Conservation (phyloP, 805 yeast genomes). For the Candida gorgasii region DNA sequence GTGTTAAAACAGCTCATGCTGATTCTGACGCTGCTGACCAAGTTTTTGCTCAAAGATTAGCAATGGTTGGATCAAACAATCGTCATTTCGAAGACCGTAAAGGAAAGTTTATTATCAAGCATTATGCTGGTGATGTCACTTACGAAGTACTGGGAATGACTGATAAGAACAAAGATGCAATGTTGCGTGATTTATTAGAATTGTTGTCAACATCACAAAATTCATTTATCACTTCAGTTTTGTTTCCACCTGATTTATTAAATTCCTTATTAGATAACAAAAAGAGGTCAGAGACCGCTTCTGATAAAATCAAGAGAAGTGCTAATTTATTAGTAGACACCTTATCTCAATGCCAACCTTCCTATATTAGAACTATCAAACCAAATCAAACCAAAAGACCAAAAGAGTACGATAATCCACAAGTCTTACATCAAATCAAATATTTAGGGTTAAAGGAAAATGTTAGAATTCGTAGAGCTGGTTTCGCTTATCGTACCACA, state of each 20-base stretch:
- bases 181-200: slow-evolving; percentile 85
- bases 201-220: slow-evolving; percentile 72
- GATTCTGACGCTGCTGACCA: slow-evolving; percentile 96
- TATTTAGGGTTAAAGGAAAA: slow-evolving; percentile 95
- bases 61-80: slow-evolving; percentile 72
- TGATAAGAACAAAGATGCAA: slow-evolving; percentile 93
- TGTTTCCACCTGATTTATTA: slow-evolving; percentile 42
- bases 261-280: slow-evolving; percentile 52
- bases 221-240: slow-evolving; percentile 59
- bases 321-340: slow-evolving; percentile 92
- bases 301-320: slow-evolving; percentile 88
- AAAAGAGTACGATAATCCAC: slow-evolving; percentile 80
- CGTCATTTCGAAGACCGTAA: slow-evolving; percentile 89
- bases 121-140: slow-evolving; percentile 98
- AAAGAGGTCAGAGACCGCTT: slow-evolving; percentile 90
- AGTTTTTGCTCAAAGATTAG: slow-evolving; percentile 88
- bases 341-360: slow-evolving; percentile 86
- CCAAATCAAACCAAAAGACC: slow-evolving; percentile 95
- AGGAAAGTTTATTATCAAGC: slow-evolving; percentile 85
- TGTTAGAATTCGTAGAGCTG: slow-evolving; percentile 96
- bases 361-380: slow-evolving; percentile 95
- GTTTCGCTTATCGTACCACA: slow-evolving; percentile 96
- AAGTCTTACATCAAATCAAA: slow-evolving; percentile 93
- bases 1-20: slow-evolving; percentile 98
- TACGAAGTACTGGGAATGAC: slow-evolving; percentile 90